Evolutionary conservation across 129 eudicot species (phyloP).

Genomic region (Flaveria robusta): DNA sequence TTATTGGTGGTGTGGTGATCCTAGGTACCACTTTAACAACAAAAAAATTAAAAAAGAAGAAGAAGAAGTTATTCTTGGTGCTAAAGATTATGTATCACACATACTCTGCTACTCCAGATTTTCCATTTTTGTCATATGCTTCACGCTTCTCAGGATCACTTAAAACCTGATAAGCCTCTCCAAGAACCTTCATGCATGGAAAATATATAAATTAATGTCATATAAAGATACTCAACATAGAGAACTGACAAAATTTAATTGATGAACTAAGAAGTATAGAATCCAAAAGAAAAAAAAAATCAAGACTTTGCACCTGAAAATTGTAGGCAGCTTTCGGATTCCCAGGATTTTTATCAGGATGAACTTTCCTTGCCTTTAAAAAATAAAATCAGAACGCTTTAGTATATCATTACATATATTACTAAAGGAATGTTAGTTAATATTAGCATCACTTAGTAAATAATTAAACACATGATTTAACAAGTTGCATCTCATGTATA

Average conservation of each 20-base stretch:
- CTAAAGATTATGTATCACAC: slow-evolving; percentile 28
- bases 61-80: background rate
- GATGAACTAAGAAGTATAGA: background rate
- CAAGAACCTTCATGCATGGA: slow-evolving; percentile 59
- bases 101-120: slow-evolving; percentile 70
- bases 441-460: slow-evolving; percentile 14
- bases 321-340: slow-evolving; percentile 83
- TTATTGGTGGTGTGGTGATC: background rate
- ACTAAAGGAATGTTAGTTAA: background rate
- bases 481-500: slow-evolving; percentile 16
- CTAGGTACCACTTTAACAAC: background rate
- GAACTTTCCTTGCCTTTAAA: slow-evolving; percentile 74
- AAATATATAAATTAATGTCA: background rate
- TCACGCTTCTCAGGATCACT: slow-evolving; percentile 96
- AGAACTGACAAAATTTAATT: background rate
- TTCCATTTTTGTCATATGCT: slow-evolving; percentile 80
- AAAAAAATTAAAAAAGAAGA: background rate
- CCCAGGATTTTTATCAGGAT: slow-evolving; percentile 94
- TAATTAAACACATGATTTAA: background rate
- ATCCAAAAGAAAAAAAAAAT: slow-evolving; percentile 2
- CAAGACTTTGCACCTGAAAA: slow-evolving; percentile 59
- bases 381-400: slow-evolving; percentile 22
- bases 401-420: background rate
- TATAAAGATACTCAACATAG: slow-evolving; percentile 13
- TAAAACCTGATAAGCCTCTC: slow-evolving; percentile 94